Percentiles rank a stretch among this genome's conserved stretches.
phyloP scores from a whole-genome alignment of 371 early-diverging fungal genomes.

The Rhizopus delemar region DNA sequence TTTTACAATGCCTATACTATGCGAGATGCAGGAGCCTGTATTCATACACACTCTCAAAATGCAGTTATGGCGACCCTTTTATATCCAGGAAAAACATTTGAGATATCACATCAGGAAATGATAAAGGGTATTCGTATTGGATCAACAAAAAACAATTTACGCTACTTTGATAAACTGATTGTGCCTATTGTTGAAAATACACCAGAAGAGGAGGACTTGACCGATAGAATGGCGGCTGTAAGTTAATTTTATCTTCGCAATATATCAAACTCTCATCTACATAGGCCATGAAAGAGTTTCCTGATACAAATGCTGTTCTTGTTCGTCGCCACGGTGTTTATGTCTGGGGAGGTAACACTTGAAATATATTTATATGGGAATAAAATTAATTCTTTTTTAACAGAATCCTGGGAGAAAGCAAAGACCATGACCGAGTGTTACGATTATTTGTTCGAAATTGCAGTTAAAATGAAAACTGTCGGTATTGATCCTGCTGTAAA shows the following conservation, averaged over 20 bases:
- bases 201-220: slow-evolving; percentile 91
- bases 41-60: slow-evolving; percentile 95
- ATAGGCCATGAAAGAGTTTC: slow-evolving; percentile 85
- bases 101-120: slow-evolving; percentile 97
- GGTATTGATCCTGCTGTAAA: slow-evolving; percentile 73
- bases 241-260: slow-evolving; percentile 6
- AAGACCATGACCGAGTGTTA: slow-evolving; percentile 98
- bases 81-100: slow-evolving; percentile 66
- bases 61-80: slow-evolving; percentile 94
- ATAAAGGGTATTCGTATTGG: slow-evolving; percentile 96
- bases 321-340: slow-evolving; percentile 91
- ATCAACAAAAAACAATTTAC: slow-evolving; percentile 56
- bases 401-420: slow-evolving; percentile 94
- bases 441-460: slow-evolving; percentile 96
- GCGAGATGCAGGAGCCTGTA: slow-evolving; percentile 92
- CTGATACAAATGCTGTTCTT: slow-evolving; percentile 94
- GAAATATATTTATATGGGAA: not conserved
- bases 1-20: slow-evolving; percentile 91
- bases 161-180: slow-evolving; percentile 83
- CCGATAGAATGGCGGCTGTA: slow-evolving; percentile 86
- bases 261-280: not conserved
- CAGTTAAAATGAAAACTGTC: slow-evolving; percentile 86
- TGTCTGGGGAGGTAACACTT: slow-evolving; percentile 82
- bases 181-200: slow-evolving; percentile 98
- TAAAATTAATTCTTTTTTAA: not conserved